Conservation (phyloP, 2,329 filamentous ascomycete genomes). For the Fusarium denticulatum region DNA sequence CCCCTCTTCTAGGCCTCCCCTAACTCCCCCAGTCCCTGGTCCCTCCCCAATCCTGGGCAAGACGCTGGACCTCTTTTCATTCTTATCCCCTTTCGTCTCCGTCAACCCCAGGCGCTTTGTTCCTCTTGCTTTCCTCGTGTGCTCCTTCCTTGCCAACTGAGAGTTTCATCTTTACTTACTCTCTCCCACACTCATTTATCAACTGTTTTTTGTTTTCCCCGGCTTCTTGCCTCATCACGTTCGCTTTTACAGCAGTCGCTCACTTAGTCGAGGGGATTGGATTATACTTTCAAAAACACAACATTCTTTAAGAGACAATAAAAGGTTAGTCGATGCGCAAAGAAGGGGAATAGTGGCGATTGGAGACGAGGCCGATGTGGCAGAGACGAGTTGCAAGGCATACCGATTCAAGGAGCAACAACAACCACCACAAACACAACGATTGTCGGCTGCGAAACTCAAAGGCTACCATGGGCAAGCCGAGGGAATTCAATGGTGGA, state of each 20-base stretch:
- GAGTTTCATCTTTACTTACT: constrained; percentile 55
- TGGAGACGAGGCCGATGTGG: background rate
- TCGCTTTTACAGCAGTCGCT: constrained; percentile 46
- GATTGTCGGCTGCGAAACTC: background rate
- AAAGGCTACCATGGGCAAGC: background rate
- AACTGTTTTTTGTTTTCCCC: constrained; percentile 33
- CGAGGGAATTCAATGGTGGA: background rate
- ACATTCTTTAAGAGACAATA: constrained; percentile 34
- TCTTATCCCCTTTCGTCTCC: constrained; percentile 44
- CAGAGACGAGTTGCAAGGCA: background rate
- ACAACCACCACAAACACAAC: background rate
- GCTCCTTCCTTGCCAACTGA: constrained; percentile 61
- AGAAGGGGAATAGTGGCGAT: background rate
- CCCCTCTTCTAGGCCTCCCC: constrained; percentile 15
- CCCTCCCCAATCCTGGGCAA: constrained; percentile 30
- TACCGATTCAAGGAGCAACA: background rate
- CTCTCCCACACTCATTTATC: constrained; percentile 66
- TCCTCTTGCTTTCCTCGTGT: constrained; percentile 42
- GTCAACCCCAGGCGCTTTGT: constrained; percentile 38
- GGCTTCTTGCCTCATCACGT: constrained; percentile 42
- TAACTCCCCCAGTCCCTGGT: constrained; percentile 24
- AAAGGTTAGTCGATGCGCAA: constrained; percentile 36
- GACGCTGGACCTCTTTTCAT: constrained; percentile 37
- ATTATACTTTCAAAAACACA: background rate
- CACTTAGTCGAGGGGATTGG: constrained; percentile 33